These are phyloP conservation scores for Suillus tomentosus DNA, from an alignment of 768 basidiomycete genomes.

Conservation along the genomic window DNA sequence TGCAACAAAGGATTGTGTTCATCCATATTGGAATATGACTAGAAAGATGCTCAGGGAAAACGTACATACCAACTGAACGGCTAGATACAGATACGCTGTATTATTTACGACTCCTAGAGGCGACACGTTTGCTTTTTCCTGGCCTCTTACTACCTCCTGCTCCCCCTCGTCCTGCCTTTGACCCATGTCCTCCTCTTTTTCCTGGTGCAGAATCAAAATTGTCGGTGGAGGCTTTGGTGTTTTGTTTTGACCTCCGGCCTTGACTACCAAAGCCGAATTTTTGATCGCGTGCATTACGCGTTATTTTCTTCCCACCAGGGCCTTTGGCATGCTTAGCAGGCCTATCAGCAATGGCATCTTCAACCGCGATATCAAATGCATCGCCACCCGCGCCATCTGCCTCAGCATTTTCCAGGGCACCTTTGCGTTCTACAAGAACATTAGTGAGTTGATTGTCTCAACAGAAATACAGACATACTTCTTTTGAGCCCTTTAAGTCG, in stretches of 20 bases:
- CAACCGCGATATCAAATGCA: constrained; percentile 87
- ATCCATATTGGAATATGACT: constrained; percentile 30
- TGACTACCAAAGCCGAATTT: constrained; percentile 84
- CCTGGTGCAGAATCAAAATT: constrained; percentile 55
- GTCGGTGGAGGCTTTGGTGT: constrained; percentile 80
- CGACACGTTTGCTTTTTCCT: constrained; percentile 59
- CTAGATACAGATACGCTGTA: constrained; percentile 9
- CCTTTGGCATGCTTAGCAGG: constrained; percentile 56
- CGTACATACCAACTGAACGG: neutral
- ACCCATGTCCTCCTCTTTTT: constrained; percentile 29
- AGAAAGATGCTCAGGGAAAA: neutral
- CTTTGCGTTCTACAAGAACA: constrained; percentile 72
- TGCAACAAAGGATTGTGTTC: constrained; percentile 30
- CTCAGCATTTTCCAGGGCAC: constrained; percentile 67
- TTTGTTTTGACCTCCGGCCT: constrained; percentile 73
- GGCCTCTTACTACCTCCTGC: constrained; percentile 48
- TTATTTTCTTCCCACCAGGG: constrained; percentile 39
- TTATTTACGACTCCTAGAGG: constrained; percentile 40
- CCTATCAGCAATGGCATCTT: constrained; percentile 81
- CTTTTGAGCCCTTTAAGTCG: constrained; percentile 84
- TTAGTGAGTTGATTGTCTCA: neutral
- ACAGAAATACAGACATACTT: constrained; percentile 53
- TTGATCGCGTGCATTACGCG: constrained; percentile 65
- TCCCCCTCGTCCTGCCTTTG: constrained; percentile 32
- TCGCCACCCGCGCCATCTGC: constrained; percentile 53